These are phyloP conservation scores for Arthrobotrys musiformis DNA, from an alignment of 2,329 filamentous ascomycete species.

Conservation along the genomic window DNA sequence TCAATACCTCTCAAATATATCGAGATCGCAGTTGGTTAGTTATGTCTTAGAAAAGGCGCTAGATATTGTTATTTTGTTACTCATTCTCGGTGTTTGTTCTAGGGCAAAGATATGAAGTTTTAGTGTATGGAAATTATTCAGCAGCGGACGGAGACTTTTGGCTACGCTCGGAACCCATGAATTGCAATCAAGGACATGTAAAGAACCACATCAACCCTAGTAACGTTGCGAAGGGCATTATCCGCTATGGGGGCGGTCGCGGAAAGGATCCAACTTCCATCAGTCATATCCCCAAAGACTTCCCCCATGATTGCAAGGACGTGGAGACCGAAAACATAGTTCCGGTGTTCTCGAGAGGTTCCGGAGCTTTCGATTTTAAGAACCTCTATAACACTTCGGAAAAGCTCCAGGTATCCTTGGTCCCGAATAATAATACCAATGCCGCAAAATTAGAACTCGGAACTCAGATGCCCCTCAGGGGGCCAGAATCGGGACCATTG, in stretches of 20 bases:
- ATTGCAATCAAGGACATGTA: not conserved
- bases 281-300: not conserved
- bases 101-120: conserved; percentile 64
- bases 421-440: not conserved
- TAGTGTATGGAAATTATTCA: conserved; percentile 64
- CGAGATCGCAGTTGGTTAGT: conserved; percentile 71
- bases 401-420: conserved; percentile 1
- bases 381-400: not conserved
- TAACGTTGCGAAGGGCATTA: conserved; percentile 22
- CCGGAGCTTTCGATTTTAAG: not conserved
- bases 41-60: conserved; percentile 57
- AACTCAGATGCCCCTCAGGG: not conserved
- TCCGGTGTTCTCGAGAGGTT: not conserved
- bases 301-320: not conserved
- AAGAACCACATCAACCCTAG: not conserved
- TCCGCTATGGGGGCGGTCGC: not conserved
- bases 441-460: conserved; percentile 6
- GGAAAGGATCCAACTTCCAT: not conserved
- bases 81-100: conserved; percentile 24
- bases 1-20: conserved; percentile 71
- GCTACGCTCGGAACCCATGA: conserved; percentile 62
- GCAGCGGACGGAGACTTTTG: conserved; percentile 63
- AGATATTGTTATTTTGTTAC: not conserved
- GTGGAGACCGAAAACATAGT: not conserved
- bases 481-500: not conserved